Percentiles rank a stretch among this genome's conserved stretches.
Evolutionary conservation across 2,329 filamentous ascomycete genomes (phyloP).

Genomic region (Cyanodermella asteris): DNA sequence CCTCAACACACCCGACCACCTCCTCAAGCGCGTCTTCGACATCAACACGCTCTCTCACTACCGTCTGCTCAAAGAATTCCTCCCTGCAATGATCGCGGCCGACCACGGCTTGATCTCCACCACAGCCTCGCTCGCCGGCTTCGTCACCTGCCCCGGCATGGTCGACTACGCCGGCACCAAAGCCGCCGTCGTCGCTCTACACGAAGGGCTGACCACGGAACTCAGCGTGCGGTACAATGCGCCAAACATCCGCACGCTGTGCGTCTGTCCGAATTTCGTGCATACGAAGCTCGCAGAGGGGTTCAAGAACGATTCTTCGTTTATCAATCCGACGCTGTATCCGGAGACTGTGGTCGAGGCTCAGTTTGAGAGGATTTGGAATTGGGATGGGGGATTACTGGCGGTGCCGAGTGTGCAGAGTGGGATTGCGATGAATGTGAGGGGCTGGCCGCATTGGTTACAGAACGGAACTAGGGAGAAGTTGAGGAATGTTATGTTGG

Average conservation of each 20-base stretch:
- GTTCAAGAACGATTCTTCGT: too few species aligned
- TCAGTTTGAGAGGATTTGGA: too few species aligned
- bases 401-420: too few species aligned
- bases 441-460: too few species aligned
- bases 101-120: constrained; percentile 58
- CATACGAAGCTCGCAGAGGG: constrained; percentile 40
- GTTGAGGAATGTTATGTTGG: too few species aligned
- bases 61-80: constrained; percentile 43
- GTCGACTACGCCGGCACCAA: constrained; percentile 48
- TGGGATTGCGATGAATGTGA: too few species aligned
- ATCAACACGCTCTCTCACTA: constrained; percentile 50
- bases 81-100: constrained; percentile 38
- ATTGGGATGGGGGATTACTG: too few species aligned
- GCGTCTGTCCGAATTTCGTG: constrained; percentile 41
- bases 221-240: constrained; percentile 35
- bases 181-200: constrained; percentile 42
- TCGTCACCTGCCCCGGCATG: constrained; percentile 37
- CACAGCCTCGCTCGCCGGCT: constrained; percentile 42
- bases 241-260: constrained; percentile 40
- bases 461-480: too few species aligned
- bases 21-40: constrained; percentile 45
- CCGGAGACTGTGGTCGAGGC: too few species aligned
- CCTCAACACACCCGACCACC: constrained; percentile 32
- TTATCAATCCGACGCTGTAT: too few species aligned
- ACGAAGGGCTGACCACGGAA: constrained; percentile 33